These are phyloP conservation scores for Fermentozyma sake DNA, from an alignment of 1,139 yeast genomes.

Conservation along the genomic window DNA sequence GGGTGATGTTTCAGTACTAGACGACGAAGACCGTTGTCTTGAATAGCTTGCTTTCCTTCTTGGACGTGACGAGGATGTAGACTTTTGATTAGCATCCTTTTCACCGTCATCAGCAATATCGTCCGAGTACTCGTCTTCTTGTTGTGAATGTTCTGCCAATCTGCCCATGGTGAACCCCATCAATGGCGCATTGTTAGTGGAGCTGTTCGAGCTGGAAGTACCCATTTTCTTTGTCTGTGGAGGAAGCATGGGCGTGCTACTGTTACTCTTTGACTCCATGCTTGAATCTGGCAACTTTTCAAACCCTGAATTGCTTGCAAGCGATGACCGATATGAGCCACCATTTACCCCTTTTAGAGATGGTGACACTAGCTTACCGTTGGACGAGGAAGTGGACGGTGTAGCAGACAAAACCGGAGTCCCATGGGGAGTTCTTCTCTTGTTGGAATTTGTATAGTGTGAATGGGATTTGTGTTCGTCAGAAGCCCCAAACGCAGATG, in stretches of 20 bases:
- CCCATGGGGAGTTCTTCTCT: conserved; percentile 46
- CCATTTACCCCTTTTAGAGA: conserved; percentile 14
- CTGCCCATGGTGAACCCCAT: conserved; percentile 51
- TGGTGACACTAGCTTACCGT: conserved; percentile 18
- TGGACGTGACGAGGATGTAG: conserved; percentile 1
- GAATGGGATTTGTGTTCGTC: conserved; percentile 17
- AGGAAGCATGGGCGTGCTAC: conserved; percentile 35
- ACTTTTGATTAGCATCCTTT: conserved; percentile 1
- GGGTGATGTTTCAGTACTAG: conserved; percentile 16
- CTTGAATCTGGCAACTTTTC: conserved; percentile 38
- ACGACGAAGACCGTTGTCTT: conserved; percentile 11
- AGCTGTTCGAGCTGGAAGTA: conserved; percentile 8
- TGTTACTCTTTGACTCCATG: conserved; percentile 13
- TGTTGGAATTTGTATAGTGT: conserved; percentile 10
- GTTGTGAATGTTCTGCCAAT: conserved; percentile 34
- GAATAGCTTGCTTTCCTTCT: conserved; percentile 1
- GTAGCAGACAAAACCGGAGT: conserved; percentile 39
- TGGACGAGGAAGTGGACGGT: conserved; percentile 5
- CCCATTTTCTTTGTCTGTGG: conserved; percentile 30
- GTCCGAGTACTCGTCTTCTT: conserved; percentile 5
- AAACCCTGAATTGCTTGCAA: no score
- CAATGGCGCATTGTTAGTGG: conserved; percentile 14
- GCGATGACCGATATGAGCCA: conserved; percentile 8
- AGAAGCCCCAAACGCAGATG: conserved; percentile 25
- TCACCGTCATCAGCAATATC: conserved; percentile 6